Evolutionary conservation across 2,329 filamentous ascomycete genomes (phyloP), one percentile per base, ranked within the genome.

Genomic region (Cladosporium velox): DNA sequence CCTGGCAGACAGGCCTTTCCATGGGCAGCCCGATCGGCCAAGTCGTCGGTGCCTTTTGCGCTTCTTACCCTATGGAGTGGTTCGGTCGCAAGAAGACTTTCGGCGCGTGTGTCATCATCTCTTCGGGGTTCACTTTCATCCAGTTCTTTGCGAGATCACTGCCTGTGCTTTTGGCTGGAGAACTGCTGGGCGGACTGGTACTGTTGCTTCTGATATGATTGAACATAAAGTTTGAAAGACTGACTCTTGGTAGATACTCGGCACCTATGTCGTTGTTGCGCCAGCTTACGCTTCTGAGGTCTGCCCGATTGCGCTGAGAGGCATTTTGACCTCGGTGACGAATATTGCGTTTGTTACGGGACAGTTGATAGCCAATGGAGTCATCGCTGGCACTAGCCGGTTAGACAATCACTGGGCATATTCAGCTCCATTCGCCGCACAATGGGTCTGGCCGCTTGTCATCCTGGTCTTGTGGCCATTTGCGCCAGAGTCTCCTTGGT

Each of bases 221-320:
- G 35, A 11, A 24, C 14, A 18, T 35, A 1, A 15, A 21, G 24
- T 32, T n/a, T 35, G 18, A n/a, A 41, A 34, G 30, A 14, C 59
- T 61, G 59, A 61, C 34, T 34, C 10, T 3, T 24, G 10, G 30
- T 28, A 61, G 59, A 38, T 59, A 8, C 49, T 64, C 35, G 60
- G 60, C 18, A 85, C 84, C 63, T 89, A 87, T 72, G 85, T 86
- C 5, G 84, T 87, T 30, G 77, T 82, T 35, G 78, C 79, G 15
- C 79, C 87, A 67, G 88, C 88, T 1, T 91, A 91, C 72, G 88
- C 88, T 28, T 88, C 87, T 65, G 89, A 91, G 73, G 84, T 89
- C 7, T 86, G 85, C 47, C 87, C 87, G 1, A 79, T 86, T 34
- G 82, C 83, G 1, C 80, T 89, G 47, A 82, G 87, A 32, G 85